These are phyloP conservation scores for Oryza meridionalis DNA, from an alignment of 176 grass and related monocot species.

Conservation along the genomic window DNA sequence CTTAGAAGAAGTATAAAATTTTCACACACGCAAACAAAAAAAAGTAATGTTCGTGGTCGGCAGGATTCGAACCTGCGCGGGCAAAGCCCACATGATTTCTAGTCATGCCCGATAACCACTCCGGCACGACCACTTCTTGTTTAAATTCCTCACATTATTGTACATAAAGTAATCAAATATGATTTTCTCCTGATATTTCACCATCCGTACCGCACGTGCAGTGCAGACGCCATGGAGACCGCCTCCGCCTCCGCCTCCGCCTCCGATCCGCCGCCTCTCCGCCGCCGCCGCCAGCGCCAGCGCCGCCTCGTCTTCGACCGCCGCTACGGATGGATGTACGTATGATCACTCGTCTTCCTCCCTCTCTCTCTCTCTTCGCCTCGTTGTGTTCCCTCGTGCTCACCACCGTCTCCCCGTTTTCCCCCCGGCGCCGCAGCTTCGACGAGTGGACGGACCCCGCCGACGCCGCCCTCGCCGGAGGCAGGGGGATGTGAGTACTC, in stretches of 20 bases:
- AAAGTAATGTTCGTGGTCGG: slow-evolving; percentile 40
- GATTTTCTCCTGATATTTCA: background rate
- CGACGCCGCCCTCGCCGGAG: slow-evolving; percentile 50
- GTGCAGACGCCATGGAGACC: background rate
- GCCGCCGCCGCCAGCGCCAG: slow-evolving; percentile 14
- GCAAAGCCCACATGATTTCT: slow-evolving; percentile 93
- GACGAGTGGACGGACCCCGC: slow-evolving; percentile 67
- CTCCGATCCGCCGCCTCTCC: slow-evolving; percentile 11
- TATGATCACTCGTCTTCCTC: background rate
- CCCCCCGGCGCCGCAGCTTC: slow-evolving; percentile 40
- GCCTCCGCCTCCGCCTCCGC: background rate
- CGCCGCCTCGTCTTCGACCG: slow-evolving; percentile 55
- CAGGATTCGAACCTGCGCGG: slow-evolving; percentile 90
- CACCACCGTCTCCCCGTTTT: background rate
- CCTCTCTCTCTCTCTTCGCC: background rate
- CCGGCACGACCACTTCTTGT: slow-evolving; percentile 63
- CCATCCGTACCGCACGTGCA: no score
- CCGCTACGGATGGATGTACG: slow-evolving; percentile 61
- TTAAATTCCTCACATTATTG: background rate
- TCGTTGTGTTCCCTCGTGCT: background rate
- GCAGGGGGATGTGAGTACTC: slow-evolving; percentile 57
- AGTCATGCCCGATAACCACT: slow-evolving; percentile 95
- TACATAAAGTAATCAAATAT: background rate
- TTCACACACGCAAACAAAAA: no score
- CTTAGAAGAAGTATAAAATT: background rate